These are phyloP conservation scores for Hanseniaspora singularis DNA, from an alignment of 805 yeast species.

Conservation along the genomic window DNA sequence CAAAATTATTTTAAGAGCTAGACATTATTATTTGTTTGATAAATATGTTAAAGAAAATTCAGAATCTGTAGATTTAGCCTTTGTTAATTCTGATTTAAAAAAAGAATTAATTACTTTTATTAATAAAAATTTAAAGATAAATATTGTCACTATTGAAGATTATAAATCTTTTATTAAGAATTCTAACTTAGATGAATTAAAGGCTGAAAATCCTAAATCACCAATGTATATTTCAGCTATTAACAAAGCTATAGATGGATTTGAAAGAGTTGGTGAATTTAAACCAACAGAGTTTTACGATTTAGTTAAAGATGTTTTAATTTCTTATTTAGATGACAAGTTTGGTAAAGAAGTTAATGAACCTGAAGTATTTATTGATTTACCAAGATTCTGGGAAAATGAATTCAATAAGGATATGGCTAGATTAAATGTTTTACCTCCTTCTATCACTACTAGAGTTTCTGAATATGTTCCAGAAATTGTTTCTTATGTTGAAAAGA, in stretches of 20 bases:
- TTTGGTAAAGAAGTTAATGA: slow-evolving; percentile 70
- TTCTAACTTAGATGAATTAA: slow-evolving; percentile 40
- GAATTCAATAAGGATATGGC: slow-evolving; percentile 79
- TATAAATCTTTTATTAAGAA: slow-evolving; percentile 42
- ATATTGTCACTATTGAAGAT: slow-evolving; percentile 26
- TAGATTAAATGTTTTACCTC: slow-evolving; percentile 68
- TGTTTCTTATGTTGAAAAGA: slow-evolving; percentile 60
- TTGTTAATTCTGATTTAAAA: slow-evolving; percentile 31
- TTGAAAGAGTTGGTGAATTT: slow-evolving; percentile 19
- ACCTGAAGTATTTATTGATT: slow-evolving; percentile 65
- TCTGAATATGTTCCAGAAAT: slow-evolving; percentile 94
- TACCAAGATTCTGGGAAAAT: slow-evolving; percentile 83
- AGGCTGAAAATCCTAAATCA: slow-evolving; percentile 61
- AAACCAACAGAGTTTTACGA: slow-evolving; percentile 34
- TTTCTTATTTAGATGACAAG: slow-evolving; percentile 58
- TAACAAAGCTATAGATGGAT: slow-evolving; percentile 32
- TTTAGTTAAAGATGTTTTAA: slow-evolving; percentile 59
- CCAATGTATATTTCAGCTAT: slow-evolving; percentile 77
- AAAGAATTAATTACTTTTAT: slow-evolving; percentile 41
- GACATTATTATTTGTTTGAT: slow-evolving; percentile 74
- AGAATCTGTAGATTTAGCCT: slow-evolving; percentile 25
- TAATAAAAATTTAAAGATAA: slow-evolving; percentile 39
- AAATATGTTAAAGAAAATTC: slow-evolving; percentile 34
- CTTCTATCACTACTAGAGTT: slow-evolving; percentile 82
- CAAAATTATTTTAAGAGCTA: slow-evolving; percentile 86